phyloP scores from a whole-genome alignment of 2,329 filamentous ascomycete species.

The Penicillium sp. region DNA sequence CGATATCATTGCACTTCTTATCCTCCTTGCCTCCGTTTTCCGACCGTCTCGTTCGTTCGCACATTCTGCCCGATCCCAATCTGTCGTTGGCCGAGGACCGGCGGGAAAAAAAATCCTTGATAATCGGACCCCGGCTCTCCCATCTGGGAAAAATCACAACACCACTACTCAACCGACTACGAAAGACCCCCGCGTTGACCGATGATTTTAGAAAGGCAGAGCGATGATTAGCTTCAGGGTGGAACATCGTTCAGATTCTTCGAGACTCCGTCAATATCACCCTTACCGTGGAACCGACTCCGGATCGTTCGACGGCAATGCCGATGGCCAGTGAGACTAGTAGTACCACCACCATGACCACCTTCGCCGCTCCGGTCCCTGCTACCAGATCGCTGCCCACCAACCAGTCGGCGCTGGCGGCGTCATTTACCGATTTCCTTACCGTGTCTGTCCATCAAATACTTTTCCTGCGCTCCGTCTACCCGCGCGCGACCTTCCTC shows the following conservation, averaged over 20 bases:
- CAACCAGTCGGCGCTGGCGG: conserved; percentile 63
- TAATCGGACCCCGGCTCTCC: conserved; percentile 9
- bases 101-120: conserved; percentile 21
- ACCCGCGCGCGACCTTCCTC: conserved; percentile 77
- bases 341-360: conserved; percentile 45
- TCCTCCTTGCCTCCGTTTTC: background rate
- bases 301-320: conserved; percentile 42
- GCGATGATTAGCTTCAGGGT: conserved; percentile 50
- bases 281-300: conserved; percentile 39
- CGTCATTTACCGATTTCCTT: conserved; percentile 77
- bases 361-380: conserved; percentile 45
- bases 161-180: background rate
- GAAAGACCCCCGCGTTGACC: conserved; percentile 28
- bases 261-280: conserved; percentile 43
- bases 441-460: conserved; percentile 84
- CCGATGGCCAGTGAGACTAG: conserved; percentile 48
- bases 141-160: conserved; percentile 5
- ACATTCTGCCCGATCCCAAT: conserved; percentile 11
- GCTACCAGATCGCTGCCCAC: conserved; percentile 49
- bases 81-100: conserved; percentile 12
- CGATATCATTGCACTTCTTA: background rate
- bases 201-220: conserved; percentile 41
- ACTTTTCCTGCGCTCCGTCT: conserved; percentile 79
- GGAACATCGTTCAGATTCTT: conserved; percentile 47
- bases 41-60: conserved; percentile 6